Evolutionary conservation across 495 filamentous ascomycete species (phyloP), one percentile per base, ranked within the genome.

Genomic region (Peziza echinospora): DNA sequence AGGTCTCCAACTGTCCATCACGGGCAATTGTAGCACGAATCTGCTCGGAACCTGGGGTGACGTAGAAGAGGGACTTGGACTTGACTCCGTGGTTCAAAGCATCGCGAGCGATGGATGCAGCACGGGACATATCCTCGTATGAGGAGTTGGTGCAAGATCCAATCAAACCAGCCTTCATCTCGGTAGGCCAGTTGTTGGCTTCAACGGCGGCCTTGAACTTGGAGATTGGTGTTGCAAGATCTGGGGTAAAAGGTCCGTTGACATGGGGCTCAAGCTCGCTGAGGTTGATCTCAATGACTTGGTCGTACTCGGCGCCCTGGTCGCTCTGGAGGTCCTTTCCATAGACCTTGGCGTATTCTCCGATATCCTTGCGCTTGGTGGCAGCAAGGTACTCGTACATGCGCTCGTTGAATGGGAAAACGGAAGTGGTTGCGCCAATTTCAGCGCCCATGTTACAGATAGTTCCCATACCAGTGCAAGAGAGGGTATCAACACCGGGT

Each of bases 91-190:
- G 87, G 67, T 86, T 65, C 48, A 94, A 72, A 54, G 91, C 91
- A 64, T 99, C 84, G 48, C 77, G 82, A 44, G 87, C 91, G 63
- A 99, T 96, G 26, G 85, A 84, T 46, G 89, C 89, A 58, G 76
- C 82, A 52, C 91, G 84, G 55, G 78, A 82, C 89, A 99, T 96
- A 60, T 99, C 89, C 70, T 99, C 91, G 64, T 99, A 99, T 23
- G 86, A 94, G 39, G 84, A 93, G 75, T 99, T 99, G 55, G 89
- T 99, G 81, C 89, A 99, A 61, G 89, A 96, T 47, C 89, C 89
- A 59, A 99, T 87, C 43, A 87, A 64, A 61, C 91, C 91, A 55
- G 93, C 91, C 73, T 93, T 94, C 55, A 97, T 69, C 64, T 96
- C 87, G 64, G 92, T 78, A 34, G 89, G 89, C 89, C 89, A 97